Percentiles rank a stretch among this genome's conserved stretches.
These are phyloP conservation scores for Didymella sp. DNA, from an alignment of 2,329 filamentous ascomycete genomes.

Conservation along the genomic window DNA sequence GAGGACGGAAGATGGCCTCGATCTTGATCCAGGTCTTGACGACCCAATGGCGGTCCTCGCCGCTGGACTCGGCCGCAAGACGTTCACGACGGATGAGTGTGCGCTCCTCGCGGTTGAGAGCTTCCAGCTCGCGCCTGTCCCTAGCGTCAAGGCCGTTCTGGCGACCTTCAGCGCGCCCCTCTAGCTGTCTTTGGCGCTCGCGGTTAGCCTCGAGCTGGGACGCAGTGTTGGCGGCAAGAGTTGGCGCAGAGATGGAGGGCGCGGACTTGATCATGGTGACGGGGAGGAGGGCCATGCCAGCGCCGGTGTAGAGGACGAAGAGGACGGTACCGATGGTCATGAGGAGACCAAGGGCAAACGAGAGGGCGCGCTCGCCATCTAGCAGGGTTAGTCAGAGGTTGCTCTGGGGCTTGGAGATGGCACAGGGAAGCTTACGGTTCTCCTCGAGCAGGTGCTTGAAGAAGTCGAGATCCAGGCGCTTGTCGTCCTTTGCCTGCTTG, in stretches of 20 bases:
- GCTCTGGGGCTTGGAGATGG: background rate
- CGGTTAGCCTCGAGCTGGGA: constrained; percentile 85
- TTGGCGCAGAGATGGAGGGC: constrained; percentile 82
- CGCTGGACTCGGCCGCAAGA: constrained; percentile 80
- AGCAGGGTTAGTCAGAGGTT: constrained; percentile 22
- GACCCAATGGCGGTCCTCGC: constrained; percentile 76
- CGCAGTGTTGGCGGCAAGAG: constrained; percentile 76
- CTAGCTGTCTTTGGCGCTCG: constrained; percentile 89
- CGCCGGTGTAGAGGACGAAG: constrained; percentile 87
- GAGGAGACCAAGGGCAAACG: constrained; percentile 87
- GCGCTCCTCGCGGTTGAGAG: constrained; percentile 86
- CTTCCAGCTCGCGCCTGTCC: constrained; percentile 86
- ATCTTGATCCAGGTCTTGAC: constrained; percentile 80
- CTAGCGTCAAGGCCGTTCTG: constrained; percentile 78
- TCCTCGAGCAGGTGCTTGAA: constrained; percentile 84
- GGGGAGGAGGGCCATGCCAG: constrained; percentile 86
- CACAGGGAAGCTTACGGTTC: constrained; percentile 66
- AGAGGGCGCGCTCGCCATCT: constrained; percentile 89
- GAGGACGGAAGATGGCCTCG: constrained; percentile 81
- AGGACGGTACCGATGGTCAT: constrained; percentile 85
- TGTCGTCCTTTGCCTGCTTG: constrained; percentile 65
- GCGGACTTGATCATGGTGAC: constrained; percentile 91
- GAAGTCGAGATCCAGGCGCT: constrained; percentile 83
- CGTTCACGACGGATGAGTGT: constrained; percentile 89
- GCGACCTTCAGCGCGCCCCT: constrained; percentile 81